Conservation (phyloP, 352 stramenopile genomes). For the Phytophthora citricola region DNA sequence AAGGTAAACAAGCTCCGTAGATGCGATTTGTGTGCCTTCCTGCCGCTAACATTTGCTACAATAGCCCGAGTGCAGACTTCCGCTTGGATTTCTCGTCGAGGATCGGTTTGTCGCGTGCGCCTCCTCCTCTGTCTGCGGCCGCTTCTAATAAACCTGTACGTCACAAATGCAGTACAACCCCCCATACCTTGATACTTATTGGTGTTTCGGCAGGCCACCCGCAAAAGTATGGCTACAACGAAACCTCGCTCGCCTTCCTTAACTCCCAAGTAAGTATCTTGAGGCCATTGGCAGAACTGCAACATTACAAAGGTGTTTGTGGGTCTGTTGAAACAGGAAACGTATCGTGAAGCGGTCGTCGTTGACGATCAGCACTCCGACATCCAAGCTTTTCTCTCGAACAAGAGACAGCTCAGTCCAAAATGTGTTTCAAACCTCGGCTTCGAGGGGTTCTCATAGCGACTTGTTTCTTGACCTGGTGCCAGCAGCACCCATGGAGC, state of each 20-base stretch:
- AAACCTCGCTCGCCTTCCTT: conserved; percentile 36
- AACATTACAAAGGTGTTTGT: too few relatives aligned
- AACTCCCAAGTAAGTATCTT: conserved; percentile 21
- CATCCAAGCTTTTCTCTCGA: conserved; percentile 29
- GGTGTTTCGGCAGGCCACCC: conserved; percentile 8
- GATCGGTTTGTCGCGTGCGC: conserved; percentile 29
- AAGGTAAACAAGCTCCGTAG: conserved; percentile 23
- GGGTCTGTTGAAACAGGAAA: conserved; percentile 22
- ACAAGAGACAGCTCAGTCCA: conserved; percentile 7
- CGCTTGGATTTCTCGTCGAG: conserved; percentile 62
- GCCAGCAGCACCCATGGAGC: not conserved
- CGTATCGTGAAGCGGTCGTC: conserved; percentile 32
- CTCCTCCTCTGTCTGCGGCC: conserved; percentile 10
- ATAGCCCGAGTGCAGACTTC: conserved; percentile 48
- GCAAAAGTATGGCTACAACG: conserved; percentile 24
- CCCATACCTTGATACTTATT: not conserved
- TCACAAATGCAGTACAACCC: not conserved
- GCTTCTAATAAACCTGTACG: conserved; percentile 26
- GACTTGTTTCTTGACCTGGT: conserved; percentile 10
- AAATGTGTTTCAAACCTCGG: conserved; percentile 6
- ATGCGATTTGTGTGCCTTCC: not conserved
- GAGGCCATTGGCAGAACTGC: not conserved
- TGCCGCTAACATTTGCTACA: conserved; percentile 3
- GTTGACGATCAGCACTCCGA: conserved; percentile 18
- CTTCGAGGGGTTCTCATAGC: conserved; percentile 7